Percentiles rank a stretch among this genome's conserved stretches.
These are phyloP conservation scores for Phytophthora sansomeana DNA, from an alignment of 352 stramenopile species.

Conservation along the genomic window DNA sequence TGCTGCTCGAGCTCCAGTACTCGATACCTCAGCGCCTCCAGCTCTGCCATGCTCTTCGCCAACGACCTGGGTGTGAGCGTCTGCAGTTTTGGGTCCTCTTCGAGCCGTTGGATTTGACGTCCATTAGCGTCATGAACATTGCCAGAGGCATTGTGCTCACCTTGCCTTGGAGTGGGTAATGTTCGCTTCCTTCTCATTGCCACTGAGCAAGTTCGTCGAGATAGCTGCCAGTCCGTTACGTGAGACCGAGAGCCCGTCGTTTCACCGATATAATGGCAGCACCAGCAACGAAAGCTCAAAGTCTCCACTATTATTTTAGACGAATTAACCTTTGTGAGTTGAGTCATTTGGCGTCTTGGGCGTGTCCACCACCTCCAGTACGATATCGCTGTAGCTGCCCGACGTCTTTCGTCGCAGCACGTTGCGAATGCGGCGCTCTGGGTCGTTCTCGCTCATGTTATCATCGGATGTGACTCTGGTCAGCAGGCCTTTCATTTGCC, in stretches of 20 bases:
- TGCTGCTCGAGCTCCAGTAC: conserved; percentile 64
- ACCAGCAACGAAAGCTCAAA: conserved; percentile 14
- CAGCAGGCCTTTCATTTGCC: conserved; percentile 56
- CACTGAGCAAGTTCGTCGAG: conserved; percentile 7
- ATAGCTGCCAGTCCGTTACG: conserved; percentile 30
- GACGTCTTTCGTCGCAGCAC: conserved; percentile 70
- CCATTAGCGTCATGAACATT: conserved; percentile 30
- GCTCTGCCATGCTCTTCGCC: conserved; percentile 63
- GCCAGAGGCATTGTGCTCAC: conserved; percentile 11
- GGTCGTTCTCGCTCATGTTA: conserved; percentile 64
- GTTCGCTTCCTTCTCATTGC: conserved; percentile 30
- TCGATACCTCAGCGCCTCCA: conserved; percentile 54
- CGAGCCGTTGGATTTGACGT: conserved; percentile 59
- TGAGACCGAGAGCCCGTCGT: conserved; percentile 9
- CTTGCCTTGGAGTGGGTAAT: conserved; percentile 20
- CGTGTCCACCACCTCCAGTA: conserved; percentile 73
- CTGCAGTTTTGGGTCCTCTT: conserved; percentile 50
- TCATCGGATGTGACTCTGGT: conserved; percentile 44
- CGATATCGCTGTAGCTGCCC: conserved; percentile 85
- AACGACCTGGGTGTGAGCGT: conserved; percentile 62
- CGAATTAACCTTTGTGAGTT: conserved; percentile 34
- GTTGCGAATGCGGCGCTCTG: conserved; percentile 78
- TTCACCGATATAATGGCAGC: conserved; percentile 16
- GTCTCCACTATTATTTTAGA: conserved; percentile 42
- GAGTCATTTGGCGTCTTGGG: conserved; percentile 50